Evolutionary conservation across 2,329 filamentous ascomycete species (phyloP), one percentile per base, ranked within the genome.

Genomic region (Pseudogymnoascus sp.): DNA sequence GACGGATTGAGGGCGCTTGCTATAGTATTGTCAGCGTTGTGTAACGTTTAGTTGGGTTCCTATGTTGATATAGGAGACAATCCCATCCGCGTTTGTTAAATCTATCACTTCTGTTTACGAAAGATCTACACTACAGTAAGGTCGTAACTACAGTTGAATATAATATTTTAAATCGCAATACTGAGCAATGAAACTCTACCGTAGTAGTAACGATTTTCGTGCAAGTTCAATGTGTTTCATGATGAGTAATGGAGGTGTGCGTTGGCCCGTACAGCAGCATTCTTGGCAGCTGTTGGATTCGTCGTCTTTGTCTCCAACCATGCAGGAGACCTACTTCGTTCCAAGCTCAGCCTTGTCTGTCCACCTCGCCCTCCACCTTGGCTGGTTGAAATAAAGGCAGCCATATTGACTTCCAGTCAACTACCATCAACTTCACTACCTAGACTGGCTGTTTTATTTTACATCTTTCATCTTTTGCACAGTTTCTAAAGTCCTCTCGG

Each of bases 141-240:
- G 25, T 31, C 3, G 4, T 34, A 56, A 21, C 28, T 56, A 31
- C 6, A 56, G 28, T 34, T 34, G 28, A 34, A 56, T 56, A 56
- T 34, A 56, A 50, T 21, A 10, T 34, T 56, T 34, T 34, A 36
- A 36, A 56, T 56, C 50, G 16, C 28, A 56, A 6, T 56, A 34
- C n/a, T 34, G 16, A 34, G 10, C 6, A 36, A 34, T 5, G 28
- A 21, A 21, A 14, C 28, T 34, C 36, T 34, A 34, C 12, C 23
- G 25, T 31, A 31, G 23, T 16, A 16, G 31, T 16, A 31, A 31
- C 25, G 8, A 53, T 21, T 56, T 8, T 31, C 4, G 46, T 53
- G 46, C 46, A 53, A 53, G 28, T n/a, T 18, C 46, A 56, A 34
- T 14, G 28, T 56, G 50, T 56, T 56, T 56, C 50, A 56, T 56